phyloP scores from a whole-genome alignment of 345 rosid species.

The Lepidium africanum region DNA sequence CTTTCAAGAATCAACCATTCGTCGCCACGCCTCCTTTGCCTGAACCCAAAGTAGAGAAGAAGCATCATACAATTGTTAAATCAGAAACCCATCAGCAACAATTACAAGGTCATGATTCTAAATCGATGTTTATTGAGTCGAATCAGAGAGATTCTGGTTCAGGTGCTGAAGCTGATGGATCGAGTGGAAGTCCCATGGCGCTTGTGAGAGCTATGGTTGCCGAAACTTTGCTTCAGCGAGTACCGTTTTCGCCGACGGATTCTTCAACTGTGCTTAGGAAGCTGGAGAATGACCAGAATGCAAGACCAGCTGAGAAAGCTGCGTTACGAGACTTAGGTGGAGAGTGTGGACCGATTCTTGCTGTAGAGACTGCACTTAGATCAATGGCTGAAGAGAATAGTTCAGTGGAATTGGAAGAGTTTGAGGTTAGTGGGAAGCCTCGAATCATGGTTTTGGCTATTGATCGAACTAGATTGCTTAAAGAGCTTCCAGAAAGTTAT shows the following conservation, averaged over 20 bases:
- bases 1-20: constrained; percentile 63
- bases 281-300: constrained; percentile 76
- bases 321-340: constrained; percentile 83
- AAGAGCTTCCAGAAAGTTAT: constrained; percentile 69
- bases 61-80: constrained; percentile 4
- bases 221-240: constrained; percentile 67
- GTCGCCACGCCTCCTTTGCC: constrained; percentile 67
- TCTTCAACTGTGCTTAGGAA: constrained; percentile 77
- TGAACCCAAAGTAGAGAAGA: constrained; percentile 34
- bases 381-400: constrained; percentile 83
- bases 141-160: constrained; percentile 20
- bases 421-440: constrained; percentile 76
- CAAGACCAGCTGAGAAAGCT: constrained; percentile 58
- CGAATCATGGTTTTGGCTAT: constrained; percentile 77
- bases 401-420: constrained; percentile 76
- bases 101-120: constrained; percentile 9
- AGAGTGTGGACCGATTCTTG: constrained; percentile 65
- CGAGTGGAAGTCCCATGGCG: constrained; percentile 53
- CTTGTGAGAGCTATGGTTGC: constrained; percentile 90
- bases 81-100: background rate
- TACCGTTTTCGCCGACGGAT: constrained; percentile 68
- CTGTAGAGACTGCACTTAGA: constrained; percentile 76
- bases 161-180: constrained; percentile 22
- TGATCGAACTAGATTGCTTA: constrained; percentile 59
- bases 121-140: constrained; percentile 11